These are phyloP conservation scores for Eucalyptus melliodora DNA, from an alignment of 345 rosid species.

Conservation along the genomic window DNA sequence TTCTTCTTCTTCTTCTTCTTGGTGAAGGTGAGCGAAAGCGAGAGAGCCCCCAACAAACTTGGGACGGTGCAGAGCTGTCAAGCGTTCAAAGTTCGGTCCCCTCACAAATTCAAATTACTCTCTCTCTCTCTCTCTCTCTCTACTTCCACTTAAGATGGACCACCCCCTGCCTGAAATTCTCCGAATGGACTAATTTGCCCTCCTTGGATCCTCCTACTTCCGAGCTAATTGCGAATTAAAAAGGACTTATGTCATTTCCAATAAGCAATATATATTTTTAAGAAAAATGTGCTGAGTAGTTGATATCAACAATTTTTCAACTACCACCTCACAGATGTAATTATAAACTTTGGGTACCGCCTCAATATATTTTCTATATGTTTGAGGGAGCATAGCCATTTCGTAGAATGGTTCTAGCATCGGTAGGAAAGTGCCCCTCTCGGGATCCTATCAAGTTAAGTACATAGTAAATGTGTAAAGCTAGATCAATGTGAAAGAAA, in stretches of 20 bases:
- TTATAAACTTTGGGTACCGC: neutral
- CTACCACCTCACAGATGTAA: neutral
- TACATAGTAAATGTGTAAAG: neutral
- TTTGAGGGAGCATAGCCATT: neutral
- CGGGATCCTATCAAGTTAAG: neutral
- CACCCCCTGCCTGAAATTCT: neutral
- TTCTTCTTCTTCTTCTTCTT: neutral
- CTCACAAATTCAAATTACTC: neutral
- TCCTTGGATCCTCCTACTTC: neutral
- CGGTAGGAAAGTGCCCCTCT: neutral
- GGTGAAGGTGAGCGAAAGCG: neutral
- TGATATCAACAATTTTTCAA: neutral
- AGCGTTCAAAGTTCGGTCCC: neutral
- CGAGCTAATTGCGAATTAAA: neutral
- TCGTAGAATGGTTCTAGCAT: neutral
- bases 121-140: neutral
- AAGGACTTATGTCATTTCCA: neutral
- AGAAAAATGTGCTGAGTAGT: neutral
- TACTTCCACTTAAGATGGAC: neutral
- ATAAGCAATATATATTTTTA: neutral
- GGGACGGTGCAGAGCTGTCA: conserved; percentile 40
- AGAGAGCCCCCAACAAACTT: conserved; percentile 2
- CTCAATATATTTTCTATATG: neutral
- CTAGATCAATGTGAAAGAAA: neutral
- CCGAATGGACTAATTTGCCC: neutral